phyloP scores from a whole-genome alignment of 495 filamentous ascomycete species.

The Mycothermus thermophilus region DNA sequence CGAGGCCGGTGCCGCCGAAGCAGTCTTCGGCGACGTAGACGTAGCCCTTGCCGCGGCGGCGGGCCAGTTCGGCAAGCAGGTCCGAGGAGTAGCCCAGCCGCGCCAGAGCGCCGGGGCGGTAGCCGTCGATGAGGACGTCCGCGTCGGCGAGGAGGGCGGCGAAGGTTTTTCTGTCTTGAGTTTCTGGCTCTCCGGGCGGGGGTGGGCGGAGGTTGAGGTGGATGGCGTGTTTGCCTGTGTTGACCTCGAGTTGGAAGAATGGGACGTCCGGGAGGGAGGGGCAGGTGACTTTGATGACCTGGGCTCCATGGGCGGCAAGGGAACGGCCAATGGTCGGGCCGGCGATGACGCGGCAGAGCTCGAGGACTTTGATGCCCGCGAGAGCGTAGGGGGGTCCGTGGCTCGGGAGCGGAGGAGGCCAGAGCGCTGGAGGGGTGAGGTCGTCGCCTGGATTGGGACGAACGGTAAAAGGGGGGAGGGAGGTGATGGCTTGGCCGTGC shows the following conservation, averaged over 20 bases:
- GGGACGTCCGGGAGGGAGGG: constrained; percentile 56
- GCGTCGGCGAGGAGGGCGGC: constrained; percentile 44
- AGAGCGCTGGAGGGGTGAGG: constrained; percentile 35
- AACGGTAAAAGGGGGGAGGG: constrained; percentile 17
- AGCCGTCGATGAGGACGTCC: constrained; percentile 52
- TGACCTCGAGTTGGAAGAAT: constrained; percentile 69
- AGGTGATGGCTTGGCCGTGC: constrained; percentile 33
- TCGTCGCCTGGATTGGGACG: constrained; percentile 2
- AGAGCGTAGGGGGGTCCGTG: constrained; percentile 33
- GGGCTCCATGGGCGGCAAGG: constrained; percentile 53
- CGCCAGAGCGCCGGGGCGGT: constrained; percentile 52
- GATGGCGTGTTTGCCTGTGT: constrained; percentile 49
- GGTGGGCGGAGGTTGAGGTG: constrained; percentile 43
- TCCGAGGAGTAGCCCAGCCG: constrained; percentile 48
- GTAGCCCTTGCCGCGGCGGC: constrained; percentile 42
- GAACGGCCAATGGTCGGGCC: constrained; percentile 52
- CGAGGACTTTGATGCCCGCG: constrained; percentile 43
- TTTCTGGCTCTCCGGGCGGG: constrained; percentile 3
- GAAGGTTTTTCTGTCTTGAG: constrained; percentile 44
- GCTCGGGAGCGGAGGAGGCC: constrained; percentile 23
- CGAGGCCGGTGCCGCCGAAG: constrained; percentile 38
- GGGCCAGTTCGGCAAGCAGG: constrained; percentile 37
- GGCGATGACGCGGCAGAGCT: constrained; percentile 53
- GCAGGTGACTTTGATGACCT: constrained; percentile 58
- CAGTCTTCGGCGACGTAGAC: constrained; percentile 64